phyloP scores from a whole-genome alignment of 257 asterid species.

The Solanum pinnatisectum region DNA sequence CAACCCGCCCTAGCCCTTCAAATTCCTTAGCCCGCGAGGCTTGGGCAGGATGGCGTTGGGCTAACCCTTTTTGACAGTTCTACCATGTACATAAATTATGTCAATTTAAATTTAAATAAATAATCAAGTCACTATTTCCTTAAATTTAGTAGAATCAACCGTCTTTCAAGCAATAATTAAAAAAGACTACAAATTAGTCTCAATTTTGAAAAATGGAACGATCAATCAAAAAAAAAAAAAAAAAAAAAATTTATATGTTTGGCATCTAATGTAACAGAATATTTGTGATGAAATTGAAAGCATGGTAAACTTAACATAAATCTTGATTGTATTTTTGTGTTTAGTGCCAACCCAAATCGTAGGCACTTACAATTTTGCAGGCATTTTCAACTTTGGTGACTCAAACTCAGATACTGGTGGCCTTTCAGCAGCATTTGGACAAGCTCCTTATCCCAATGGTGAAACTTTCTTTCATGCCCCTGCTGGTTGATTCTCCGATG shows the following conservation, averaged over 20 bases:
- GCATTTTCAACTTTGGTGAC: conserved; percentile 80
- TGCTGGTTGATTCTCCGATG: conserved; percentile 55
- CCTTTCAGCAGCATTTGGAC: conserved; percentile 62
- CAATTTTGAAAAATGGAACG: background rate
- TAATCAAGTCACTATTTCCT: background rate
- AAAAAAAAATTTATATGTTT: too few species aligned
- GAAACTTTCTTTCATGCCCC: conserved; percentile 50
- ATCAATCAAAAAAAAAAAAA: too few species aligned
- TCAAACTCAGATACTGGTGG: conserved; percentile 90
- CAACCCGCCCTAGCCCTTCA: too few species aligned
- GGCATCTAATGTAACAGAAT: background rate
- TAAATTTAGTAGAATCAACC: background rate
- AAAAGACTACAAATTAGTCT: background rate
- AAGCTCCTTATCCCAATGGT: conserved; percentile 57
- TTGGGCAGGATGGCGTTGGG: too few species aligned
- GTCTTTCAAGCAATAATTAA: background rate
- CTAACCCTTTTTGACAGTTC: too few species aligned
- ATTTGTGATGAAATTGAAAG: background rate
- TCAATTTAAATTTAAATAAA: background rate
- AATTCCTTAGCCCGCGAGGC: too few species aligned
- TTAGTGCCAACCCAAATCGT: background rate
- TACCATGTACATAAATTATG: background rate
- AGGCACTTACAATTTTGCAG: conserved; percentile 46
- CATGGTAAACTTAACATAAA: background rate
- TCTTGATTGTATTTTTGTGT: background rate